Conservation (phyloP, 306 rosid species). For the Dryas alaskensis region DNA sequence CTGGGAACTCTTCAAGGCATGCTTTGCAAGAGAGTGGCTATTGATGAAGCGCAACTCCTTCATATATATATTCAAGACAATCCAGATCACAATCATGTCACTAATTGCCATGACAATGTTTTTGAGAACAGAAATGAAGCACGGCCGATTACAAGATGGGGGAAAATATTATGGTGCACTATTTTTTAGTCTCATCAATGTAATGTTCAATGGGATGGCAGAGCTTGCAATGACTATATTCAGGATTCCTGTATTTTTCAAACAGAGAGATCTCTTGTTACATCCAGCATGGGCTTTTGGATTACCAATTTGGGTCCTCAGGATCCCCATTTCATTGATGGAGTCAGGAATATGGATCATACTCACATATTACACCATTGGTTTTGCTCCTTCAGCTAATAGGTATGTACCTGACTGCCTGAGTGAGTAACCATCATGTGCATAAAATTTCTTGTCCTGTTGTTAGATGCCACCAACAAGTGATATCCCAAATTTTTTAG, state of each 20-base stretch:
- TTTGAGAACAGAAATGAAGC: constrained; percentile 46
- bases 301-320: constrained; percentile 16
- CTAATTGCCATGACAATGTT: constrained; percentile 41
- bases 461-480: not conserved
- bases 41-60: constrained; percentile 51
- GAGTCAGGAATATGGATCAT: constrained; percentile 17
- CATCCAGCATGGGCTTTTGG: constrained; percentile 26
- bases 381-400: constrained; percentile 51
- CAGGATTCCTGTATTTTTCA: constrained; percentile 31
- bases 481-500: not conserved
- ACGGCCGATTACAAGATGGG: constrained; percentile 21
- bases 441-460: not conserved
- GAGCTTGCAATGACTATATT: constrained; percentile 24
- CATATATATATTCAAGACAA: constrained; percentile 51
- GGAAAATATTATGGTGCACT: constrained; percentile 47
- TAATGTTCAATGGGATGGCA: constrained; percentile 32
- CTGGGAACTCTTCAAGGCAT: constrained; percentile 46
- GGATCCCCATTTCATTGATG: constrained; percentile 20
- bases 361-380: constrained; percentile 47
- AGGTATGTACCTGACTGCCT: constrained; percentile 32
- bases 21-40: constrained; percentile 56
- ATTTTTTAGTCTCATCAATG: constrained; percentile 39
- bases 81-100: constrained; percentile 42
- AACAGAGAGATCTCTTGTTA: constrained; percentile 25
- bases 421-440: not conserved